Percentiles rank a stretch among this genome's conserved stretches.
Conservation (phyloP, 1,284 basidiomycete species). For the Trichosporon sp. region DNA sequence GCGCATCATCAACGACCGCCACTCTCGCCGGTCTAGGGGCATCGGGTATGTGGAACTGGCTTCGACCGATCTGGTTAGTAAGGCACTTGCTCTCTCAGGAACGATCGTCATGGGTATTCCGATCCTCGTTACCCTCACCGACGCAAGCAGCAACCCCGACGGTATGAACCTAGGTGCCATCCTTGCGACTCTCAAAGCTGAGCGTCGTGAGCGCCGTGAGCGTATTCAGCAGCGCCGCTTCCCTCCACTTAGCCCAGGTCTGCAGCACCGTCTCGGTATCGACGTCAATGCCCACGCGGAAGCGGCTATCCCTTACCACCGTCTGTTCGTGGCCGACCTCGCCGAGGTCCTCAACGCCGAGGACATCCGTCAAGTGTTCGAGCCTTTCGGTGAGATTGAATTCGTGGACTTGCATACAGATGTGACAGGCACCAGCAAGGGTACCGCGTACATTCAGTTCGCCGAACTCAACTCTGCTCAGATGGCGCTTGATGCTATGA, state of each 20-base stretch:
- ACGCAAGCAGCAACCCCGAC: slow-evolving; percentile 84
- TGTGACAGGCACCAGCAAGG: slow-evolving; percentile 56
- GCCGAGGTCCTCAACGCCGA: slow-evolving; percentile 94
- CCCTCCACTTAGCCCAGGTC: slow-evolving; percentile 36
- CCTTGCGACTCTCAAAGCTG: slow-evolving; percentile 8
- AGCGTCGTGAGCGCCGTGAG: slow-evolving; percentile 10
- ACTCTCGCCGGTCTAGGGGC: slow-evolving; percentile 90
- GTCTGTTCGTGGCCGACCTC: slow-evolving; percentile 92
- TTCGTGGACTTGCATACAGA: slow-evolving; percentile 97
- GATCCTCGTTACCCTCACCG: slow-evolving; percentile 90
- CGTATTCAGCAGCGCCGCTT: slow-evolving; percentile 21
- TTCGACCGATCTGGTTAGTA: slow-evolving; percentile 79
- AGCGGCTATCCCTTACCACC: slow-evolving; percentile 53
- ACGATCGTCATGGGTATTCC: slow-evolving; percentile 97
- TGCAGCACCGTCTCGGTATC: slow-evolving; percentile 33
- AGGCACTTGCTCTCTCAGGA: slow-evolving; percentile 72
- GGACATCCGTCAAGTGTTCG: slow-evolving; percentile 97
- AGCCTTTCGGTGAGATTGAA: slow-evolving; percentile 94
- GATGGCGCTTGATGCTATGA: slow-evolving; percentile 96
- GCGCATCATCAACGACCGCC: slow-evolving; percentile 85
- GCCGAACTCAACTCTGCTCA: slow-evolving; percentile 83
- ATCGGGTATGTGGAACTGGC: slow-evolving; percentile 98
- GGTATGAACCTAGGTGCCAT: slow-evolving; percentile 31
- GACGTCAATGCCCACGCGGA: slow-evolving; percentile 45
- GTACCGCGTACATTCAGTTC: slow-evolving; percentile 97